Conservation (phyloP, 495 filamentous ascomycete genomes). For the Penicillium lividum region DNA sequence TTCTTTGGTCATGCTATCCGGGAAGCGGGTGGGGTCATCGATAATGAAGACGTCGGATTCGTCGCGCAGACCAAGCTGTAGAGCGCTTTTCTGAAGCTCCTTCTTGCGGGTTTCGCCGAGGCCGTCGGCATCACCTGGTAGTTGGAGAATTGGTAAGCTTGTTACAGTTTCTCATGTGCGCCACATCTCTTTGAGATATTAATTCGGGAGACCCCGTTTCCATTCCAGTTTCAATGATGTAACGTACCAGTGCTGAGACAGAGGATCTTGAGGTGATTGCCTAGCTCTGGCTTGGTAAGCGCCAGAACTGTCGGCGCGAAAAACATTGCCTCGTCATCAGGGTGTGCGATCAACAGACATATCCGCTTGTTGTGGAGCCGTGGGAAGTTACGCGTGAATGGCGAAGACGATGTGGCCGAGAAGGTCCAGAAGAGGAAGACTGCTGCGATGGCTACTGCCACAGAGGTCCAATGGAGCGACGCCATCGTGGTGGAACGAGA, state of each 20-base stretch:
- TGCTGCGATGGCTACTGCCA: constrained; percentile 36
- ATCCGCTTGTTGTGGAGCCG: constrained; percentile 76
- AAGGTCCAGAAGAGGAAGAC: constrained; percentile 49
- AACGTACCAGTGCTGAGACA: constrained; percentile 79
- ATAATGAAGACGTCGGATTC: constrained; percentile 78
- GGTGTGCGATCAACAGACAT: constrained; percentile 90
- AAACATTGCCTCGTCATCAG: constrained; percentile 99
- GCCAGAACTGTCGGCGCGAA: constrained; percentile 86
- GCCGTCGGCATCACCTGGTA: constrained; percentile 76
- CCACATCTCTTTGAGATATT: neutral
- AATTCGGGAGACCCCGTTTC: neutral
- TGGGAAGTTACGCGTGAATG: constrained; percentile 66
- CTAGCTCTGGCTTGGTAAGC: constrained; percentile 69
- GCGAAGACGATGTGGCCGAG: constrained; percentile 59
- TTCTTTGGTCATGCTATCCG: constrained; percentile 76
- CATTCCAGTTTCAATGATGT: neutral
- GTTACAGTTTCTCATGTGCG: neutral
- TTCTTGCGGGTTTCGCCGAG: constrained; percentile 77
- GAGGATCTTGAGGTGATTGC: constrained; percentile 90
- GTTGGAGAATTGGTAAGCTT: neutral
- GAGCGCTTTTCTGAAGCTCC: constrained; percentile 78
- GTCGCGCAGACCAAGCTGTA: constrained; percentile 69
- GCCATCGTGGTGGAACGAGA: constrained; percentile 15
- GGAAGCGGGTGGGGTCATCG: constrained; percentile 74
- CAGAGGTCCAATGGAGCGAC: constrained; percentile 29